phyloP scores from a whole-genome alignment of 345 rosid genomes.

The Hevea brasiliensis region DNA sequence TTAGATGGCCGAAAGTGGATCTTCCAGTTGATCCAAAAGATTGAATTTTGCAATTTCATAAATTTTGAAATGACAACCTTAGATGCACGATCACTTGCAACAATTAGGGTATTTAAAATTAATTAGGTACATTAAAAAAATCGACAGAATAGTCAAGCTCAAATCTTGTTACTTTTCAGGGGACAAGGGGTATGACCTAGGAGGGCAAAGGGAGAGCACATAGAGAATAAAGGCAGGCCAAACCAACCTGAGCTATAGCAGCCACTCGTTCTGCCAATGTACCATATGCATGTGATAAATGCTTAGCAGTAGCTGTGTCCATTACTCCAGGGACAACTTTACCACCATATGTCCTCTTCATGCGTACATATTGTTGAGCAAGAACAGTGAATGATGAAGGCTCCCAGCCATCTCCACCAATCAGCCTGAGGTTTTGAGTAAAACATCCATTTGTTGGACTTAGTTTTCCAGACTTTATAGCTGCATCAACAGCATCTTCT shows the following conservation, averaged over 20 bases:
- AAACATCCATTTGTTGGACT: slow-evolving; percentile 61
- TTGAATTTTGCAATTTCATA: not conserved
- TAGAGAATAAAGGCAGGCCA: not conserved
- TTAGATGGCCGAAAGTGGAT: not conserved
- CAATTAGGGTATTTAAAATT: too few relatives aligned
- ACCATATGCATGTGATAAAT: slow-evolving; percentile 93
- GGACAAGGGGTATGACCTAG: not conserved
- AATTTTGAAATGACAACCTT: too few relatives aligned
- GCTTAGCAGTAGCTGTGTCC: slow-evolving; percentile 90
- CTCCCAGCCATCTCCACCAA: slow-evolving; percentile 93
- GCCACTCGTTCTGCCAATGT: slow-evolving; percentile 81
- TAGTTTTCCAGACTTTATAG: slow-evolving; percentile 81
- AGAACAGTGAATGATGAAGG: slow-evolving; percentile 77
- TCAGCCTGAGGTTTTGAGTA: slow-evolving; percentile 61
- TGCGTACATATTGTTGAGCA: slow-evolving; percentile 85
- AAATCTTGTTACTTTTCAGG: not conserved
- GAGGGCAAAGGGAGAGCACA: not conserved
- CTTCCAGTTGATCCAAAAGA: not conserved
- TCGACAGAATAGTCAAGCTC: not conserved
- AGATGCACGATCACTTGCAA: too few relatives aligned
- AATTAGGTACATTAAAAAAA: not conserved
- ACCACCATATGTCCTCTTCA: slow-evolving; percentile 74
- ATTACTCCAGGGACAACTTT: slow-evolving; percentile 83
- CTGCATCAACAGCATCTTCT: slow-evolving; percentile 93
- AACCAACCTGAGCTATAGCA: slow-evolving; percentile 82